Percentiles rank a stretch among this genome's conserved stretches.
Evolutionary conservation across 805 yeast species (phyloP).

Genomic region (Ascoidea rubescens): DNA sequence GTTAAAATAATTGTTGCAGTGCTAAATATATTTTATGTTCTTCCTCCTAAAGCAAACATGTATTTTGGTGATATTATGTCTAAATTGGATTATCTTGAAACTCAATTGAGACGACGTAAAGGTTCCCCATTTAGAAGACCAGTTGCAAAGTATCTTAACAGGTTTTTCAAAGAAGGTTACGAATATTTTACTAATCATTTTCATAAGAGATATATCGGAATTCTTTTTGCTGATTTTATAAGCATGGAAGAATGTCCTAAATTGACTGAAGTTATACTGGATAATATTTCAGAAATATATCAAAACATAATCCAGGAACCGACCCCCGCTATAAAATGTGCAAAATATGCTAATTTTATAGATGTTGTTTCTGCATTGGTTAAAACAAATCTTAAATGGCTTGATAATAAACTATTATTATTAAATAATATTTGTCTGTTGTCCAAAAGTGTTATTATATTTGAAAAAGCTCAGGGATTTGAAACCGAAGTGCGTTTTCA

Average conservation of each 20-base stretch:
- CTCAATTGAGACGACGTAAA: constrained; percentile 70
- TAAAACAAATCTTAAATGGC: constrained; percentile 41
- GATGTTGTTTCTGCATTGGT: constrained; percentile 50
- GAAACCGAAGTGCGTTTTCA: constrained; percentile 55
- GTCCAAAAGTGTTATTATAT: constrained; percentile 27
- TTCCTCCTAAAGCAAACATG: constrained; percentile 85
- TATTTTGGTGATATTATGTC: constrained; percentile 78
- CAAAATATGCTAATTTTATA: constrained; percentile 59
- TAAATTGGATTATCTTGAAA: constrained; percentile 67
- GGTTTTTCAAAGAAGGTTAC: constrained; percentile 66
- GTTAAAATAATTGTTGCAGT: constrained; percentile 83
- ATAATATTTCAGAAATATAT: constrained; percentile 34
- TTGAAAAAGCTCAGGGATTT: constrained; percentile 27
- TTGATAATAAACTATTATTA: constrained; percentile 32
- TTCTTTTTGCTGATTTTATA: constrained; percentile 37
- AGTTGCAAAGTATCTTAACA: constrained; percentile 69
- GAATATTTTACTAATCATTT: constrained; percentile 57
- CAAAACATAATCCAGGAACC: constrained; percentile 34
- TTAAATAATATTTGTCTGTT: constrained; percentile 28
- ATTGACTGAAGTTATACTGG: constrained; percentile 43
- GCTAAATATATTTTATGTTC: constrained; percentile 76
- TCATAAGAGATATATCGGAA: constrained; percentile 32
- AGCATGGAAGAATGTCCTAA: constrained; percentile 30
- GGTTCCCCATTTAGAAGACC: constrained; percentile 85
- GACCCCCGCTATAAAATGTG: constrained; percentile 37